Base-by-base conservation (phyloP, 345 rosid genomes). In the Eucalyptus rudis region DNA sequence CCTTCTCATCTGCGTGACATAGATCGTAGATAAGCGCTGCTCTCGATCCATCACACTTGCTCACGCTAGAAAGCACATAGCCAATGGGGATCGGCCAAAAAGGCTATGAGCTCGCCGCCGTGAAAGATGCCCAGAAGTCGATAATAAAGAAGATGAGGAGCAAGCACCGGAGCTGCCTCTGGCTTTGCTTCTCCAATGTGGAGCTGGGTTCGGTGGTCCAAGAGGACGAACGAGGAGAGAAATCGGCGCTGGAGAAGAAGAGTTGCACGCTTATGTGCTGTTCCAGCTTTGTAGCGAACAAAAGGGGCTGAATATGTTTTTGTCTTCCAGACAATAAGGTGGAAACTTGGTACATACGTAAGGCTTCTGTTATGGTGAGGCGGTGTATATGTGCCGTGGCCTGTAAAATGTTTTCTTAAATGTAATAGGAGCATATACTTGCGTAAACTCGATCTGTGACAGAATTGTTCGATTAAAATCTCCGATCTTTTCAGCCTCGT, bases 401-500 rank as follows among this genome's bases (percentile, higher is more conserved):
- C 25, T 52, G 58, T 52, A 52, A 71, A 17, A 33, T 33, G 81
- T 71, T 71, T 10, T 17, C 44, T 71, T 71, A 33, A 20, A 33
- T 71, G 81, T 19, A 33, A 71, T 33, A 20, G 1, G 45, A 33
- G 14, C 81, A 71, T 33, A 33, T 36, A 33, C 25, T 71, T 17
- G 81, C 25, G 1, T 71, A 33, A 71, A 71, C 44, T 71, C 3
- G 45, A 71, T 33, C 8, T 6, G 13, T 10, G 7, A 33, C 4
- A 17, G 22, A 36, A 71, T 71, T 19, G 43, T 3, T 33, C 7
- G 1, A 33, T 71, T 33, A 33, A 19, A 71, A 71, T 71, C 45
- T 33, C 24, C 3, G 0, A 71, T 33, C 7, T 0, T 71, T 33
- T 33, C 11, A 36, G 13, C 12, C 44, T 71, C 7, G 6, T 19